Base-by-base conservation (phyloP, 208 protist species). In the Trichomonas vaginalis region DNA sequence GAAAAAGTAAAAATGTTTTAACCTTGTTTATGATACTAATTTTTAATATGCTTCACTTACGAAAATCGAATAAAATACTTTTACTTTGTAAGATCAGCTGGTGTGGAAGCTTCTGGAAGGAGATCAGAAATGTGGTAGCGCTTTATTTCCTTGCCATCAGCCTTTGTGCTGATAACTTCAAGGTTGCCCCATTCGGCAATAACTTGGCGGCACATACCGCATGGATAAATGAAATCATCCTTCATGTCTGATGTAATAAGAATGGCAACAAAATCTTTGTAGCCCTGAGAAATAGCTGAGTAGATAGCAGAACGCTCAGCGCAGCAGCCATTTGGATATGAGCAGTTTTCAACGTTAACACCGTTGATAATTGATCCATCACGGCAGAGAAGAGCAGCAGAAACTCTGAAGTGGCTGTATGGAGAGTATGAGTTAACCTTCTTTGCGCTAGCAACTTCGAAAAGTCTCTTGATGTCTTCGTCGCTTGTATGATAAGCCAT, bases 31-130 rank as follows among this genome's bases (percentile, higher is more conserved):
- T n/a, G n/a, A n/a, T n/a, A n/a, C n/a, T n/a, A n/a, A n/a, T n/a
- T n/a, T n/a, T n/a, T n/a, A n/a, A n/a, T n/a, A n/a, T n/a, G n/a
- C n/a, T n/a, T n/a, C n/a, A n/a, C n/a, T n/a, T n/a, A n/a, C n/a
- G n/a, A n/a, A n/a, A n/a, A n/a, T n/a, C n/a, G n/a, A n/a, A n/a
- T n/a, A n/a, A n/a, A n/a, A n/a, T n/a, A n/a, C 15, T 9, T 35
- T 51, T 92, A 92, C 46, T 92, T 92, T 51, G 86, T 51, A 92
- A 92, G 86, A 39, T 92, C 86, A 32, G 86, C 86, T 51, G 86
- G 86, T 39, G 86, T 51, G 32, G 51, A 92, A 17, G 86, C 86
- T 32, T 48, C 46, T 92, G 86, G 86, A 35, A 92, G 45, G 4
- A 92, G 17, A 45, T 92, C 86, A 37, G 86, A 35, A 9, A 92